These are phyloP conservation scores for Plasmodium gonderi DNA, from an alignment of 169 alveolate species.

Conservation along the genomic window DNA sequence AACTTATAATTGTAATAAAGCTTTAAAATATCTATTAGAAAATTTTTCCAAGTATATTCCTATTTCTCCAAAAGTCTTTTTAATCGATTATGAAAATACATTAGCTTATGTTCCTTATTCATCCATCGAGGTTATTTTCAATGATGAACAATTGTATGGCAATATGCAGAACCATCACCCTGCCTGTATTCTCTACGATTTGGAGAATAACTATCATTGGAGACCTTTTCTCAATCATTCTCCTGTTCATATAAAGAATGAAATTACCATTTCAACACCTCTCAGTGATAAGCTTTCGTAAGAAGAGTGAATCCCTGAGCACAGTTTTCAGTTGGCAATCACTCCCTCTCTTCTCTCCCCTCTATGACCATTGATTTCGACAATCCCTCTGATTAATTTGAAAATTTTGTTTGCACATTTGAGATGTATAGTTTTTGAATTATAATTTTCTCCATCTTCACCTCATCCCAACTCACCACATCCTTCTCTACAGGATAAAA, in stretches of 20 bases:
- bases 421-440: neutral
- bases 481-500: slow-evolving; percentile 6
- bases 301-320: neutral
- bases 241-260: slow-evolving; percentile 51
- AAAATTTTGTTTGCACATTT: no score
- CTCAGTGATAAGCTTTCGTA: slow-evolving; percentile 62
- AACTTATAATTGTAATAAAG: slow-evolving; percentile 54
- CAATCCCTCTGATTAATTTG: no score
- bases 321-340: no score
- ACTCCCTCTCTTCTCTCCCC: no score
- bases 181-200: slow-evolving; percentile 87
- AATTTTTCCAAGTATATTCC: slow-evolving; percentile 79
- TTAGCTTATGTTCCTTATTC: slow-evolving; percentile 86
- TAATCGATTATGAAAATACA: slow-evolving; percentile 80
- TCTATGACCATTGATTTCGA: no score
- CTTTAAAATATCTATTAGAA: slow-evolving; percentile 74
- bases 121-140: slow-evolving; percentile 87
- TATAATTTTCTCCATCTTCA: neutral
- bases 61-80: slow-evolving; percentile 77
- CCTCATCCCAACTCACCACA: neutral
- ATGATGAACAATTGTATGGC: slow-evolving; percentile 89
- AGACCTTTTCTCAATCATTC: slow-evolving; percentile 84
- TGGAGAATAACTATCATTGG: slow-evolving; percentile 85
- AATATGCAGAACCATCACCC: slow-evolving; percentile 90
- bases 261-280: slow-evolving; percentile 73